Evolutionary conservation across 805 yeast species (phyloP), one percentile per base, ranked within the genome.

Genomic region (Ogataea paraovalis): DNA sequence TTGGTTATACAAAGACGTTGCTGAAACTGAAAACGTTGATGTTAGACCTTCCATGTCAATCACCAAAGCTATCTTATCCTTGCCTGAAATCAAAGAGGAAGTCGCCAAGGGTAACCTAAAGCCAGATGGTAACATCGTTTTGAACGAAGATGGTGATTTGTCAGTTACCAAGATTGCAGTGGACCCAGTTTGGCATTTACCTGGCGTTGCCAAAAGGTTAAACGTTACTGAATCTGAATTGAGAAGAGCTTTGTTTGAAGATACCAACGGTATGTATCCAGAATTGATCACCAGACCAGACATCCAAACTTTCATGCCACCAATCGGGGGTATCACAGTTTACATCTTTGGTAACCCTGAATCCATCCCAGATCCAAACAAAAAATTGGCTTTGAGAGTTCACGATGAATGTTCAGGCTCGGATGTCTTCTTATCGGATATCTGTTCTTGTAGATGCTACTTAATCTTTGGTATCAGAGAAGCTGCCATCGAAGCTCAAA

Each of bases 361-460:
- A 34, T n/a, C 10, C 16, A 34, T 34, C 16, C 38, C 38, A 5
- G 78, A 79, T 53, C 76, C 80, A 32, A 64, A 66, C 36, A 72
- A 70, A 58, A 72, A 70, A 51, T 66, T 82, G 45, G 82, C 87
- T 4, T 63, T 82, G 16, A 34, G 87, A 63, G 70, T 82, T 34
- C 87, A 82, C 56, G 87, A 82, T 62, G 85, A 82, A 59, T 82
- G 87, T 63, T 81, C 82, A 44, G 86, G 87, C 23, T 79, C 85
- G 14, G 87, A 82, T 59, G 87, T 82, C 33, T 82, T 82, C 61
- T 80, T 85, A 27, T 75, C 82, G 10, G 87, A 82, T 58, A 80
- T 82, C 39, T 82, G 87, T 62, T 82, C 87, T 3, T 82, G 87
- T 59, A 75, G 87, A 60, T 85, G 87, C 49, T 82, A 82, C 57